phyloP scores from a whole-genome alignment of 1,284 basidiomycete genomes.

The Pterulicium gracile region DNA sequence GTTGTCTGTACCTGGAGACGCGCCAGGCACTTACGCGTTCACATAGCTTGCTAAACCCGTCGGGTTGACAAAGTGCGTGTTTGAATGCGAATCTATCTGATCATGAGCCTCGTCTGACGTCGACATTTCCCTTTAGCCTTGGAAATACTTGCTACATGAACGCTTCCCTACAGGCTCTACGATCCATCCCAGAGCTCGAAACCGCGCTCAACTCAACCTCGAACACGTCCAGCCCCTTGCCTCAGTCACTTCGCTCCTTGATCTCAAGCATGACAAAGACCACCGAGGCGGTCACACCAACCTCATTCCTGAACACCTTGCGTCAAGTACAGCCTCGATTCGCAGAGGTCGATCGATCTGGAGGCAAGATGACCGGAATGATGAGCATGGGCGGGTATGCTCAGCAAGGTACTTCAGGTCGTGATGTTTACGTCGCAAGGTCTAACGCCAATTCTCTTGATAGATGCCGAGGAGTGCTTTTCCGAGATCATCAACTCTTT shows the following conservation, averaged over 20 bases:
- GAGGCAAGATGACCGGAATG: slow-evolving; percentile 20
- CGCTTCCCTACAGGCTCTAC: slow-evolving; percentile 85
- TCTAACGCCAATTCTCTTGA: not conserved
- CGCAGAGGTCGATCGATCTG: slow-evolving; percentile 56
- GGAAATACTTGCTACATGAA: slow-evolving; percentile 98
- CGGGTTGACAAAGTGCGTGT: slow-evolving; percentile 52
- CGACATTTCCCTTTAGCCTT: not conserved
- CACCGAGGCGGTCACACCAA: slow-evolving; percentile 69
- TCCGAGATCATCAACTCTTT: slow-evolving; percentile 76
- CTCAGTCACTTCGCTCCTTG: slow-evolving; percentile 59
- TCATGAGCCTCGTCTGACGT: not conserved
- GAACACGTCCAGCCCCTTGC: slow-evolving; percentile 24
- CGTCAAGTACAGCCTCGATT: slow-evolving; percentile 84
- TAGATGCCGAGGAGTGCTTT: slow-evolving; percentile 96
- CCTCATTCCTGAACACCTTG: slow-evolving; percentile 55
- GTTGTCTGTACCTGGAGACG: slow-evolving; percentile 17
- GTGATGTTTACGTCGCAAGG: not conserved
- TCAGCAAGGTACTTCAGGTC: slow-evolving; percentile 63
- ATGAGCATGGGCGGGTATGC: slow-evolving; percentile 48
- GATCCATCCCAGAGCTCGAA: slow-evolving; percentile 84
- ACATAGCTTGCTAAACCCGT: slow-evolving; percentile 51
- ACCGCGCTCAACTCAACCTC: slow-evolving; percentile 37
- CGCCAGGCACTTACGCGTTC: slow-evolving; percentile 2
- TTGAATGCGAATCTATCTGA: not conserved
- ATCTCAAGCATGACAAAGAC: slow-evolving; percentile 69